phyloP scores from a whole-genome alignment of 495 filamentous ascomycete genomes.

The Terfezia claveryi region DNA sequence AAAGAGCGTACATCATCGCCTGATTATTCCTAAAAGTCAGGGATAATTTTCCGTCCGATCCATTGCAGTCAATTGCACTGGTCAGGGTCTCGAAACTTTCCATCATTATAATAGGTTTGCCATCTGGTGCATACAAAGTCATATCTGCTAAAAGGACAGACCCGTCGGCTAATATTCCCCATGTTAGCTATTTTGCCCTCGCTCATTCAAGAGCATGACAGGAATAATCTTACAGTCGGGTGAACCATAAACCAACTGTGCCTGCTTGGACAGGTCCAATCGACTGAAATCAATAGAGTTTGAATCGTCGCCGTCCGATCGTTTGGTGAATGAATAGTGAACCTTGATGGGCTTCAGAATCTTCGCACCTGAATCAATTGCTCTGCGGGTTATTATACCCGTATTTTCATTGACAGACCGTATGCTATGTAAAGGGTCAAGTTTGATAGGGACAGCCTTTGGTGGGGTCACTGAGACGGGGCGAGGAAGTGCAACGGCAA shows the following conservation, averaged over 20 bases:
- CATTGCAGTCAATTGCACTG: constrained; percentile 20
- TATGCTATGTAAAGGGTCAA: background rate
- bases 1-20: constrained; percentile 18
- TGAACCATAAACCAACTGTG: constrained; percentile 19
- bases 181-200: background rate
- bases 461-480: background rate
- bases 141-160: constrained; percentile 20
- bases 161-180: constrained; percentile 7
- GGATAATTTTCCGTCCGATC: constrained; percentile 18
- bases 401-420: background rate
- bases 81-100: constrained; percentile 21
- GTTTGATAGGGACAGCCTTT: background rate
- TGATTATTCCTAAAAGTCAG: constrained; percentile 18
- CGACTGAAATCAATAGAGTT: constrained; percentile 15
- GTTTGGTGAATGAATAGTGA: background rate
- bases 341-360: background rate
- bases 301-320: background rate
- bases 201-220: background rate
- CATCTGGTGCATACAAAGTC: constrained; percentile 20
- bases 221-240: background rate
- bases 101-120: constrained; percentile 20
- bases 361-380: background rate
- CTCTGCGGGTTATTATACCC: background rate
- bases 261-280: constrained; percentile 14
- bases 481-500: background rate